Percentiles rank a stretch among this genome's conserved stretches.
Evolutionary conservation across 169 alveolate species (phyloP).

Genomic region (Cyclospora cayetanensis): DNA sequence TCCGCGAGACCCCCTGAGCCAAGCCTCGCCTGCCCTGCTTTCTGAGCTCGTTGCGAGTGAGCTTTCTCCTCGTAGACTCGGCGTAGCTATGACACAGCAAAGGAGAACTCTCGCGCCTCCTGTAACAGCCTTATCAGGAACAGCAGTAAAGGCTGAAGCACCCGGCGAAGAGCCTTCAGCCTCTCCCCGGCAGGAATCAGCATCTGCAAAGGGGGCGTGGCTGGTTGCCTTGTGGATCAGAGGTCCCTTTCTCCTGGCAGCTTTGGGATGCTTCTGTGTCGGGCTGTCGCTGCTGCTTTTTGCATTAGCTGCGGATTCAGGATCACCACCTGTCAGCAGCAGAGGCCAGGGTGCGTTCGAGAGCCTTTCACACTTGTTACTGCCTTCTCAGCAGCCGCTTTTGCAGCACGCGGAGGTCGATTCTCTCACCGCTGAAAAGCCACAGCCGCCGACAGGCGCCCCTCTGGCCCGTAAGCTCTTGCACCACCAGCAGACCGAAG

Average conservation of each 20-base stretch:
- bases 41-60: background rate
- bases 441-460: background rate
- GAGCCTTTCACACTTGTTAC: background rate
- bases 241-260: slow-evolving; percentile 50
- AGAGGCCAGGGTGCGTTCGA: slow-evolving; percentile 21
- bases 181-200: background rate
- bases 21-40: background rate
- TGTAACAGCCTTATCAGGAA: background rate
- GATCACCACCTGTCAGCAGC: background rate
- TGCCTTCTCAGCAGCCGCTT: background rate
- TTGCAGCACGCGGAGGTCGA: background rate
- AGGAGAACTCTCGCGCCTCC: slow-evolving; percentile 58
- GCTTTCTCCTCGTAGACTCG: slow-evolving; percentile 43
- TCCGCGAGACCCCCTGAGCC: background rate
- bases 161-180: background rate
- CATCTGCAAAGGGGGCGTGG: slow-evolving; percentile 37
- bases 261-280: slow-evolving; percentile 18
- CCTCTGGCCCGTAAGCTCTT: background rate
- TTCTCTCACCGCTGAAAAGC: background rate
- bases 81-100: slow-evolving; percentile 48
- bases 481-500: background rate
- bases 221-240: slow-evolving; percentile 61
- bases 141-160: background rate
- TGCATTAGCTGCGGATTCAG: slow-evolving; percentile 25
- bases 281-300: slow-evolving; percentile 9